Evolutionary conservation across 768 basidiomycete species (phyloP), one percentile per base, ranked within the genome.

Genomic region (Leucocoprinus sp.): DNA sequence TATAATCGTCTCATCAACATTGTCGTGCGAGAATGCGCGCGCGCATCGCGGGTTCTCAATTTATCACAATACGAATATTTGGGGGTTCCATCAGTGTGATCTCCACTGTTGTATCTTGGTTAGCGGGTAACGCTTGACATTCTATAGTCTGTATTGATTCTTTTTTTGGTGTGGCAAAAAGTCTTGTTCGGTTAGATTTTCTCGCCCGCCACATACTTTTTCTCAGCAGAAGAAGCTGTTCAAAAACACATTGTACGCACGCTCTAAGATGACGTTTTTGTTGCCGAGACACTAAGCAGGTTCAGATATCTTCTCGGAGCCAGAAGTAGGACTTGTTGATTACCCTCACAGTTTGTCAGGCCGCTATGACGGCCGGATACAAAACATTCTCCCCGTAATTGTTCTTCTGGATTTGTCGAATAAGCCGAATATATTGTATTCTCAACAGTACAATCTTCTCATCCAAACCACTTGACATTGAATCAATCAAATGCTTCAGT

Each of bases 21-120:
- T 7, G n/a, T 19, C 9, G 9, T 21, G 18, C 41, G 7, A 22
- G 19, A 42, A n/a, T n/a, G n/a, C n/a, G n/a, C 31, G 4, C 31
- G n/a, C 31, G 31, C 31, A 31, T 31, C 31, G 31, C 31, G 11
- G 14, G 31, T 31, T n/a, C 29, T 42, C 41, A 21, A 42, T 33
- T 19, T 42, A 42, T 24, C 42, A 14, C 22, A 23, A 34, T 5
- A 17, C 27, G 18, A 12, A 33, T 31, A 42, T 22, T 15, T 43
- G 42, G 19, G 28, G n/a, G n/a, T n/a, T 29, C n/a, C 37, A 37
- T n/a, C 44, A 45, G 44, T 37, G 38, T 14, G 37, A 45, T 45
- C 44, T 15, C 44, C 44, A 45, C 44, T 24, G 37, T 31, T 27
- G 33, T 12, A 37, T 45, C 44, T 45, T 37, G 19, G 44, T 31